Percentiles rank a stretch among this genome's conserved stretches.
phyloP scores from a whole-genome alignment of 371 early-diverging fungal genomes.

The Rhizopus arrhizus region DNA sequence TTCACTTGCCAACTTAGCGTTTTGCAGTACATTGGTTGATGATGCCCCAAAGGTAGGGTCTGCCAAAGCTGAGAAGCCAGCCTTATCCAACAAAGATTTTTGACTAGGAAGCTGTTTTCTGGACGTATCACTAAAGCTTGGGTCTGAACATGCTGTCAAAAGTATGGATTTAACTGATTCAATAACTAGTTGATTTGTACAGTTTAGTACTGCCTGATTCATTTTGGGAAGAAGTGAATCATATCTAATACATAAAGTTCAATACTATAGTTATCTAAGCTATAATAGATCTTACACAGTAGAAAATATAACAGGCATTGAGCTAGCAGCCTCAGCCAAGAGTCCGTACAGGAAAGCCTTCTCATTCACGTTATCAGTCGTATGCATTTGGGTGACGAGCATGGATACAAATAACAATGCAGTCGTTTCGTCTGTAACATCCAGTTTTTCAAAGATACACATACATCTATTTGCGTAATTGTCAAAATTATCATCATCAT shows the following conservation, averaged over 20 bases:
- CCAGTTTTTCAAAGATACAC: conserved; percentile 63
- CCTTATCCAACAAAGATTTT: conserved; percentile 55
- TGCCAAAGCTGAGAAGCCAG: conserved; percentile 53
- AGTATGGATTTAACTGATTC: conserved; percentile 79
- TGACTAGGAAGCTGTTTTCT: conserved; percentile 50
- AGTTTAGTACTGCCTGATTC: conserved; percentile 72
- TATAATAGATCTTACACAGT: conserved; percentile 59
- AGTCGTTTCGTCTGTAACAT: conserved; percentile 69
- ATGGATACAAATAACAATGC: conserved; percentile 77
- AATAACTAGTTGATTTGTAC: conserved; percentile 69
- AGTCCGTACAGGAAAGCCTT: conserved; percentile 81
- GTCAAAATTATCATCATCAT: conserved; percentile 56
- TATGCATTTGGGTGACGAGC: conserved; percentile 80
- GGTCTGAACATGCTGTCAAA: conserved; percentile 73
- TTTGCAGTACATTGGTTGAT: conserved; percentile 48
- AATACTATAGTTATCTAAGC: neutral
- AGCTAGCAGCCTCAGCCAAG: conserved; percentile 77
- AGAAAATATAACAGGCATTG: conserved; percentile 75
- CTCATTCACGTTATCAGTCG: conserved; percentile 85
- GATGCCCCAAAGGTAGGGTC: conserved; percentile 52
- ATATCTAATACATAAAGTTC: conserved; percentile 42
- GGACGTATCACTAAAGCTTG: conserved; percentile 49
- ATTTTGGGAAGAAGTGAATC: conserved; percentile 76
- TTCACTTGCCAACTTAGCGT: conserved; percentile 64
- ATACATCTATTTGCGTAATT: conserved; percentile 16